Base-by-base conservation (phyloP, 495 filamentous ascomycete genomes). In the Hypoxylon cercidicola region DNA sequence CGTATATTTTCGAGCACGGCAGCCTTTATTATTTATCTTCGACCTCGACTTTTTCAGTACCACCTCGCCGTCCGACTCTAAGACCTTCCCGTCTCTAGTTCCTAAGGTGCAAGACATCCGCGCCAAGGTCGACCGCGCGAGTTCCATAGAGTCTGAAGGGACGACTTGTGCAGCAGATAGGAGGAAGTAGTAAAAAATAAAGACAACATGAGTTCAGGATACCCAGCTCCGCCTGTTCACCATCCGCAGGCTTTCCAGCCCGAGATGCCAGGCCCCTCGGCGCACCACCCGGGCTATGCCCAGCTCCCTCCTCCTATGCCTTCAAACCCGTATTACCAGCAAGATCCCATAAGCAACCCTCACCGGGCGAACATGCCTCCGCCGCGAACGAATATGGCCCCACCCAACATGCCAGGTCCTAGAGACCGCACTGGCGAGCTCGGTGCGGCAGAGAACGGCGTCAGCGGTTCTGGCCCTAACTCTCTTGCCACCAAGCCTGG, bases 331-430 rank as follows among this genome's bases (percentile, higher is more conserved):
- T 69, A 69, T 16, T 73, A 71, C 34, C 71, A 68, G 18, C 64
- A 71, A 57, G 71, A 73, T 46, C 55, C 71, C 48, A 73, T 73
- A 55, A 51, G 64, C 30, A 71, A 73, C 52, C 71, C 68, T 48
- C 71, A 73, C 61, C 71, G 71, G n/a, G 58, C 71, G 25, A 71
- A 71, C 16, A 73, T 73, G 68, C 71, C 71, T 23, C 71, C 71
- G 43, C 71, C 71, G 8, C 62, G 71, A 60, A 57, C 71, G 44
- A 73, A 71, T 32, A 73, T 73, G 68, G 69, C 69, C 51, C 71
- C 71, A 44, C 71, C 71, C 32, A 66, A 58, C 21, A 71, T 73
- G 66, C 71, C 71, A 12, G 71, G 71, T 12, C 61, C 71, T 7
- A 64, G 67, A 20, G 67, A 69, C 8, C 67, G 70, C 13, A 23